A percentile compares a stretch with the other conserved stretches of the same genome.
phyloP scores from a whole-genome alignment of 169 alveolate species.

The Fabrea salina region DNA sequence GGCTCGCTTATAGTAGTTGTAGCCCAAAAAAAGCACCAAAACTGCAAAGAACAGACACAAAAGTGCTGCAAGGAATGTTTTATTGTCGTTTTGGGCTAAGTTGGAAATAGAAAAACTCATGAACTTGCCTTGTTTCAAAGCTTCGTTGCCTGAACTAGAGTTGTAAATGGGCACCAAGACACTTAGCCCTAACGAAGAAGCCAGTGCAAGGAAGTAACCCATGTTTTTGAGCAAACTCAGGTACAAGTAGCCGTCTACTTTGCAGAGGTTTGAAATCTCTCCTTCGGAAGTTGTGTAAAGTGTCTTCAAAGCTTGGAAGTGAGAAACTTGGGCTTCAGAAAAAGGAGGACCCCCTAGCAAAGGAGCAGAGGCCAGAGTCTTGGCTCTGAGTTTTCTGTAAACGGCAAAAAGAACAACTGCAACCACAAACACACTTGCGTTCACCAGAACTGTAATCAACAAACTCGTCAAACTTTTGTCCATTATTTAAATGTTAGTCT shows the following conservation, averaged over 20 bases:
- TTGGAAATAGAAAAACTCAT: background rate
- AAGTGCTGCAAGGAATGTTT: background rate
- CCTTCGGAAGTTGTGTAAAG: background rate
- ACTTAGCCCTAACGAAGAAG: background rate
- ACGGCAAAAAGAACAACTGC: background rate
- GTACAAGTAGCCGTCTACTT: background rate
- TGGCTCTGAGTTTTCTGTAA: background rate
- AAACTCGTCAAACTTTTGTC: background rate
- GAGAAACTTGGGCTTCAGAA: background rate
- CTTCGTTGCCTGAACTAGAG: background rate
- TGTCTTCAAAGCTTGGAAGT: background rate
- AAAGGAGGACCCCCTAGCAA: background rate
- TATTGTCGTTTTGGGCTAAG: background rate
- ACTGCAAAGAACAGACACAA: background rate
- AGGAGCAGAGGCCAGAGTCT: background rate
- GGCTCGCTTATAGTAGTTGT: background rate
- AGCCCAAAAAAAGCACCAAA: background rate
- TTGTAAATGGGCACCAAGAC: slow-evolving; percentile 1
- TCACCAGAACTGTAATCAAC: background rate
- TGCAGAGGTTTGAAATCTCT: background rate
- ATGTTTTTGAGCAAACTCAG: background rate
- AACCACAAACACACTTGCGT: background rate
- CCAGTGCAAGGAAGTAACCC: background rate
- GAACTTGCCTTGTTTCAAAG: background rate
- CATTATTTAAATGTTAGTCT: slow-evolving; percentile 18